Conservation (phyloP, 108 stramenopile genomes). For the Skeletonema costatum region DNA sequence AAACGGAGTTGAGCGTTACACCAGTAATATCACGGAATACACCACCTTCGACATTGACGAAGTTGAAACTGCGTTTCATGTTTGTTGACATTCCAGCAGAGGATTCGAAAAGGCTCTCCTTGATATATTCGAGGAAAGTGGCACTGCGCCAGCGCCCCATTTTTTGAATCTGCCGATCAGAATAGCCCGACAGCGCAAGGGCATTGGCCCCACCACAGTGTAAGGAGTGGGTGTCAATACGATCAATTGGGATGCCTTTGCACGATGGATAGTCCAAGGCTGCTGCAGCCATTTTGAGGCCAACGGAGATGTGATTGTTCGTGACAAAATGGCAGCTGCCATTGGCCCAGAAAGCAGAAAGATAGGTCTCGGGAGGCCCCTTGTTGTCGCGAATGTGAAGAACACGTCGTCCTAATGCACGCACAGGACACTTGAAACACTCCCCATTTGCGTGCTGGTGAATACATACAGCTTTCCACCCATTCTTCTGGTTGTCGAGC, state of each 20-base stretch:
- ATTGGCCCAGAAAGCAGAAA: background rate
- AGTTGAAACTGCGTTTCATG: background rate
- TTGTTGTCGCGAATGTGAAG: background rate
- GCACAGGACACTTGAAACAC: background rate
- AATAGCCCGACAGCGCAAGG: background rate
- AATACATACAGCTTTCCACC: background rate
- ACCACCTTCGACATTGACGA: conserved; percentile 4
- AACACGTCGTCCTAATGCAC: background rate
- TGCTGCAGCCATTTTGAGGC: background rate
- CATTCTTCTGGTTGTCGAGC: conserved; percentile 3
- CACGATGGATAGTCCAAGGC: background rate
- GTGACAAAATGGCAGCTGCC: background rate
- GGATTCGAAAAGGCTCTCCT: background rate
- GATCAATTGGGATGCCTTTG: conserved; percentile 2
- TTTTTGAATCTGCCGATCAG: background rate
- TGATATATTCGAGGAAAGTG: background rate
- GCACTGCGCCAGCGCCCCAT: conserved; percentile 5
- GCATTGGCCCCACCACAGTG: background rate
- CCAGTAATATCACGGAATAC: background rate
- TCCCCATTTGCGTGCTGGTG: background rate
- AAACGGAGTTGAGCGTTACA: background rate
- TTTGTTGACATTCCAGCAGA: background rate
- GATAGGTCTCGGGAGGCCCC: background rate
- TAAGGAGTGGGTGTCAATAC: background rate
- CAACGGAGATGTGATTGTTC: background rate